Evolutionary conservation across 1,139 yeast genomes (phyloP), one percentile per base, ranked within the genome.

Genomic region (Blastobotrys ciferrii): DNA sequence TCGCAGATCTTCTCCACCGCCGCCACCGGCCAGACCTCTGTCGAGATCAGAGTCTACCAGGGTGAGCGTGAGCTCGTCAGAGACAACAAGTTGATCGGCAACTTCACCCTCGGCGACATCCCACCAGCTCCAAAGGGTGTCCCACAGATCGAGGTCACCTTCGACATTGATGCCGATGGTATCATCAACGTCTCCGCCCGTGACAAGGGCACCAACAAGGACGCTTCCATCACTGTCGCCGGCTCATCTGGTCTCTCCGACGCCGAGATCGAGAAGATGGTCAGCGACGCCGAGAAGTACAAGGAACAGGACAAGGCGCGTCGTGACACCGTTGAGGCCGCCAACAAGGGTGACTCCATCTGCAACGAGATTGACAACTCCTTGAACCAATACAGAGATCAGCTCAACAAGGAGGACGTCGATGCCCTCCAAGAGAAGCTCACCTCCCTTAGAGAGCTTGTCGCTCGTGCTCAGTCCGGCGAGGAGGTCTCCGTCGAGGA

Each of bases 111-210:
- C 66, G 78, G 92, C 61, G 98, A 97, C 72, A 91, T 91, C 50
- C 98, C 98, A 75, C 96, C 98, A 64, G 97, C 97, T 65, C 96
- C 97, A 76, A 91, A 89, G 83, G 98, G 98, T 79, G 97, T 91
- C 62, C 98, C 98, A 64, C 98, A 91, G 78, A 92, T 91, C 65
- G 98, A 92, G 78, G 98, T 91, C 67, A 82, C 96, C 58, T 91
- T 91, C 70, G 98, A 91, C 74, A 87, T 91, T 68, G 98, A 91
- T 72, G 96, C 98, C 57, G 97, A 91, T 75, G 98, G 98, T 73
- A 92, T 92, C 73, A 89, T 92, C 78, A 92, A 92, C 80, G 98
- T 92, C 60, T 86, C 95, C 71, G 98, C 98, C 59, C 87, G 91
- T 75, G 98, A 92, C 76, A 91, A 91, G 82, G 96, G 97, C 61